Percentiles rank a stretch among this genome's conserved stretches.
These are phyloP conservation scores for Vachellia collinsii DNA, from an alignment of 306 rosid genomes.

Conservation along the genomic window DNA sequence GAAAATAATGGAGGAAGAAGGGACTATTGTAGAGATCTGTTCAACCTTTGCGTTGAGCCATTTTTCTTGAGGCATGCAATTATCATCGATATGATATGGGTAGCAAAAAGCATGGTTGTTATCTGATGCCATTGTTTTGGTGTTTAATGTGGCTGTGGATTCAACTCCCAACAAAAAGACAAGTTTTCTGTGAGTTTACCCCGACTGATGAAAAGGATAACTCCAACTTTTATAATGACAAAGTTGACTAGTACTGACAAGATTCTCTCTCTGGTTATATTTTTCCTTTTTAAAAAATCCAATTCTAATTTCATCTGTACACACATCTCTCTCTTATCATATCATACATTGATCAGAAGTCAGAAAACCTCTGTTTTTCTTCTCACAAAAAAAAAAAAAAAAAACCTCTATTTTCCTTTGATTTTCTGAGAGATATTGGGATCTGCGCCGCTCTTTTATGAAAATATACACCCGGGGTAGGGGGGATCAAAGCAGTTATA, in stretches of 20 bases:
- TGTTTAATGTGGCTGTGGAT: conserved; percentile 17
- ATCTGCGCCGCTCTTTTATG: conserved; percentile 66
- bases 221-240: conserved; percentile 26
- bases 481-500: conserved; percentile 39
- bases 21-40: conserved; percentile 25
- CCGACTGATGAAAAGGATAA: conserved; percentile 34
- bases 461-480: conserved; percentile 36
- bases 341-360: conserved; percentile 55
- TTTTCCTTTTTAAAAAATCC: conserved; percentile 21
- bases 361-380: conserved; percentile 75
- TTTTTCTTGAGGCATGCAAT: conserved; percentile 38
- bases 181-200: conserved; percentile 35
- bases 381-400: too few relatives aligned
- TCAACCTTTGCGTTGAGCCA: conserved; percentile 42
- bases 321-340: conserved; percentile 17
- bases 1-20: conserved; percentile 5
- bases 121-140: conserved; percentile 46
- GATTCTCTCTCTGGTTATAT: conserved; percentile 61
- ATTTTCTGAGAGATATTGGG: conserved; percentile 78
- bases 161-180: conserved; percentile 16
- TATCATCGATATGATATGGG: conserved; percentile 50
- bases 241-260: conserved; percentile 62
- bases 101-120: conserved; percentile 59
- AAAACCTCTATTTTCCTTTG: conserved; percentile 66
- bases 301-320: background rate